Conservation (phyloP, 1,284 basidiomycete species). For the Trametes hirsuta region DNA sequence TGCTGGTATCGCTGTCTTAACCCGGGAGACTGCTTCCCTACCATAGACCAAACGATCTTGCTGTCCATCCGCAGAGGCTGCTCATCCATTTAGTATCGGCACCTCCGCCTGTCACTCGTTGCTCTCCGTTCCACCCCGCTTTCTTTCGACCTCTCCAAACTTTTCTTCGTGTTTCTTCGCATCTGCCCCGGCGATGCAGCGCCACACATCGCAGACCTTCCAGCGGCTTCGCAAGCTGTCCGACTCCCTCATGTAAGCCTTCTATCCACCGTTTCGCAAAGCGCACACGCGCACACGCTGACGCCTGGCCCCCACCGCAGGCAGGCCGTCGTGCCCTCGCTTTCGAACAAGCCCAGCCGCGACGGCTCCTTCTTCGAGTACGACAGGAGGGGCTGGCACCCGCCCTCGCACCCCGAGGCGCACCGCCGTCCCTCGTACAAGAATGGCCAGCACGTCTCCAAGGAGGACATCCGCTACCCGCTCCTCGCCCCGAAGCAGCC, state of each 20-base stretch:
- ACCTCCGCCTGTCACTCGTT: neutral
- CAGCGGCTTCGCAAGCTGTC: conserved; percentile 19
- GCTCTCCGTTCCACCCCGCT: neutral
- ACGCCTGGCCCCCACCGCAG: neutral
- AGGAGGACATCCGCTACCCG: conserved; percentile 24
- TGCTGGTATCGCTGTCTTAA: neutral
- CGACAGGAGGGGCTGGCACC: conserved; percentile 6
- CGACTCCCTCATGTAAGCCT: conserved; percentile 12
- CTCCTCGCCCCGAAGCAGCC: neutral
- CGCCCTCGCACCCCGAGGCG: neutral
- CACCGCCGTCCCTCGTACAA: conserved; percentile 6
- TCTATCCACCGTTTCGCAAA: neutral
- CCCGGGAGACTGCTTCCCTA: neutral
- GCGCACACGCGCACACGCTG: neutral
- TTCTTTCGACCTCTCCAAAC: neutral
- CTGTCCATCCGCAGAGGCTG: neutral
- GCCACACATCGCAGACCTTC: conserved; percentile 13
- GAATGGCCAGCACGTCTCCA: conserved; percentile 14
- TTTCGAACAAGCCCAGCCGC: neutral
- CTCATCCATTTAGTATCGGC: neutral
- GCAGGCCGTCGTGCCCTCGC: conserved; percentile 2
- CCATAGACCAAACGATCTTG: neutral
- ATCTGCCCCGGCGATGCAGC: conserved; percentile 6
- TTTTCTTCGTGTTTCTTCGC: neutral
- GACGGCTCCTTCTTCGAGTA: conserved; percentile 18